phyloP scores from a whole-genome alignment of 176 grass and related monocot genomes.

The Thinopyrum elongatum region DNA sequence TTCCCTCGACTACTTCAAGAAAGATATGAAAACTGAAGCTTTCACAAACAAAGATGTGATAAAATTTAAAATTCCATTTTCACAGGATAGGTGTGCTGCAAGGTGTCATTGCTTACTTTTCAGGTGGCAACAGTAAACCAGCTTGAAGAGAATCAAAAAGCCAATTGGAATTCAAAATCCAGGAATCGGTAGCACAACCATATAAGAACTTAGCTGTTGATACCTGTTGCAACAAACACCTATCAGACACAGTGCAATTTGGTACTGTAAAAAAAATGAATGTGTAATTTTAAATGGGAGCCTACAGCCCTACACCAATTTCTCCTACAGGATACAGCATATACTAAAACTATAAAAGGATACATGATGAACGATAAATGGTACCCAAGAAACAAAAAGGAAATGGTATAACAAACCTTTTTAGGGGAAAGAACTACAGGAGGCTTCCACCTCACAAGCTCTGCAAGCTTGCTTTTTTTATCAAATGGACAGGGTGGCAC shows the following conservation, averaged over 20 bases:
- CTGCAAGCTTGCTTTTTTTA: constrained; percentile 49
- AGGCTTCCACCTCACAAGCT: constrained; percentile 52
- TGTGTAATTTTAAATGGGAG: neutral
- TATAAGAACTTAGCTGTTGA: constrained; percentile 85
- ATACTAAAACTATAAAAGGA: constrained; percentile 3
- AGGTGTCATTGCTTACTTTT: constrained; percentile 52
- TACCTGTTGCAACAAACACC: constrained; percentile 53
- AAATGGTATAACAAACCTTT: constrained; percentile 53
- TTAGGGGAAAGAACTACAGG: constrained; percentile 77
- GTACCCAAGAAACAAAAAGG: neutral
- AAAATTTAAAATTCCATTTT: neutral
- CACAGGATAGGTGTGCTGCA: neutral
- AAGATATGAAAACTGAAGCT: constrained; percentile 6
- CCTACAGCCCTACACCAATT: neutral
- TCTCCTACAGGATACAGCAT: neutral
- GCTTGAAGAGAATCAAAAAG: constrained; percentile 69
- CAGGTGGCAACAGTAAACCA: constrained; percentile 49
- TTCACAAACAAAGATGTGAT: constrained; percentile 13
- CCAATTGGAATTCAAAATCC: constrained; percentile 68
- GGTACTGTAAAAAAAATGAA: neutral
- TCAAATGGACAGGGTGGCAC: constrained; percentile 52
- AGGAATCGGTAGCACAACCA: constrained; percentile 77
- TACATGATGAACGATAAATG: neutral
- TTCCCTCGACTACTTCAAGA: constrained; percentile 3
- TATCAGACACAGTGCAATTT: neutral